Base-by-base conservation (phyloP, 2,329 filamentous ascomycete species). In the Penicillium sp. region DNA sequence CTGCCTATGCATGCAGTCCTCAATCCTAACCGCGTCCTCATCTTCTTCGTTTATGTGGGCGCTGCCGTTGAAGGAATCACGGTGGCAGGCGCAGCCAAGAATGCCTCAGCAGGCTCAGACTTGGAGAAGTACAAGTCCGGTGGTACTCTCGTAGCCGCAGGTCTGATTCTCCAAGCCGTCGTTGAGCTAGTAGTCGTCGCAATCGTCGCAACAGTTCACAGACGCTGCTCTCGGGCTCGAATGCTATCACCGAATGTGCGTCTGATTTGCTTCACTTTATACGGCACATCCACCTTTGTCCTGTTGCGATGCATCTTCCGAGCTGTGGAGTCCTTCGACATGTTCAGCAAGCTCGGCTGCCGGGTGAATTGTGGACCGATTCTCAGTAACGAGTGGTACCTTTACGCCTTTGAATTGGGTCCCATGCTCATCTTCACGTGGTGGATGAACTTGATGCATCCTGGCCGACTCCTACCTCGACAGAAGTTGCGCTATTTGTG, bases 1-100 rank as follows among this genome's bases (percentile, higher is more conserved):
- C 59, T 74, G 6, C 72, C 72, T 3, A 71, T 72, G 69, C 68
- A 73, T 45, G 64, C 72, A n/a, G 64, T 71, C 2, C 57, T 75
- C 7, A 66, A 74, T 44, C 73, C 72, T 16, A 59, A 63, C 44
- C 69, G 70, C 1, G 67, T 73, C n/a, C 54, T 71, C 5, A 65
- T 65, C 42, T 61, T 69, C 46, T 75, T 75, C 59, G 55, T 75
- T 49, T 72, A 72, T 41, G 58, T 74, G 4, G 70, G 72, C 13
- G 69, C 65, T 7, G 54, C 62, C 0, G 70, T 74, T 1, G 72
- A 75, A 55, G 54, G 55, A 32, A 58, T 74, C 11, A 72, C 71
- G 2, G 71, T 60, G 1, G 61, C 64, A 0, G 72, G 72, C 2
- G 71, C 67, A 27, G 61, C 64, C 3, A 62, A 54, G 10, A 51